Evolutionary conservation across 2,329 filamentous ascomycete species (phyloP), one percentile per base, ranked within the genome.

Genomic region (Elsinoe batatas): DNA sequence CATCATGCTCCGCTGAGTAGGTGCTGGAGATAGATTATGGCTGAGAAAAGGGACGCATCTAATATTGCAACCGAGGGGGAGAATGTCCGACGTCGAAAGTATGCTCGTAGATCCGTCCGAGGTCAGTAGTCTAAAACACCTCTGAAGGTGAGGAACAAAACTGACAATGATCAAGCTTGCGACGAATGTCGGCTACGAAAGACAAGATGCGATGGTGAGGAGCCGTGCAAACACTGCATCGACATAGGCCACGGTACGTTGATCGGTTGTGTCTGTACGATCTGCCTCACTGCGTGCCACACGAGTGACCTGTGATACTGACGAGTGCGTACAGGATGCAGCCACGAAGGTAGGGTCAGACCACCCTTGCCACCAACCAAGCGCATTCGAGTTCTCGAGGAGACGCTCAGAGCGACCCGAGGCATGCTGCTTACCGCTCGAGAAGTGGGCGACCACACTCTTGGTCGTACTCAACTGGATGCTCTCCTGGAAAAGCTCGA

Each of bases 151-250:
- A 30, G 26, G 7, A 5, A 30, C 26, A 30, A 5, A 7, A 30
- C 26, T 30, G 26, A 30, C 26, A 30, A 30, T 2, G 8, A 30
- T 30, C 7, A 8, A 38, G 56, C 58, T 1, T 59, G 58, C 37
- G 53, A 59, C 10, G 58, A 59, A n/a, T 59, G 58, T 13, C 43
- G 58, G 3, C 51, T 56, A 4, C 33, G 58, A 3, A 57, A 57
- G 38, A 53, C 54, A 33, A 59, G 56, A 53, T 59, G 58, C 46
- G 58, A 59, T 17, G 58, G 49, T n/a, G 47, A 56, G 12, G 53
- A 59, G 15, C 58, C 58, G 20, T 53, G 49, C 40, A 44, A 37
- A 17, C 38, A 55, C 18, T 55, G 53, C 13, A 13, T 35, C 13
- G 53, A 55, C 3, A 46, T 32, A 5, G 20, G 22, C 42, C 38